Conservation (phyloP, 2,329 filamentous ascomycete genomes). For the Pseudocercospora eumusae region DNA sequence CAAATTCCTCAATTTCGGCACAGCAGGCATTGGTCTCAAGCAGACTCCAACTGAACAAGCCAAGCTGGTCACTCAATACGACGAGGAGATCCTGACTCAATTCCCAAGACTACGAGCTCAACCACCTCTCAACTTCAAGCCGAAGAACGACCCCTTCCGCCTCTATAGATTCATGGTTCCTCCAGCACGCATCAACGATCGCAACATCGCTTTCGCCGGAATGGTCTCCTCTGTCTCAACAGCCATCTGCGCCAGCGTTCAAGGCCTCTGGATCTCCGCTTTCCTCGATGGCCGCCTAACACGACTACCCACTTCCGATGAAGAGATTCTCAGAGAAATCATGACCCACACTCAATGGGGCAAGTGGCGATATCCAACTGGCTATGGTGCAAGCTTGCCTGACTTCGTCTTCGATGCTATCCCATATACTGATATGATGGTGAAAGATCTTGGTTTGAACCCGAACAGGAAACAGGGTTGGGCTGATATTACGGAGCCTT, state of each 20-base stretch:
- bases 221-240: conserved; percentile 44
- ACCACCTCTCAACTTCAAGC: conserved; percentile 30
- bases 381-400: conserved; percentile 62
- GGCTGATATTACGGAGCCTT: conserved; percentile 58
- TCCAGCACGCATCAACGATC: conserved; percentile 36
- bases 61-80: conserved; percentile 46
- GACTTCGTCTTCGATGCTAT: conserved; percentile 77
- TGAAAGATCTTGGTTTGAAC: conserved; percentile 65
- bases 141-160: conserved; percentile 36
- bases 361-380: conserved; percentile 67
- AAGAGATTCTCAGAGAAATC: conserved; percentile 47
- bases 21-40: conserved; percentile 33
- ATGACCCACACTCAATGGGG: conserved; percentile 69
- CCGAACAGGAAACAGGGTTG: conserved; percentile 56
- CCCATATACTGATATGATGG: conserved; percentile 70
- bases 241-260: conserved; percentile 42
- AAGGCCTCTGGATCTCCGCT: conserved; percentile 56
- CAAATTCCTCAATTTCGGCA: conserved; percentile 55
- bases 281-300: conserved; percentile 60
- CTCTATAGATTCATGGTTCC: conserved; percentile 51
- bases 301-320: conserved; percentile 33
- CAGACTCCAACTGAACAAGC: conserved; percentile 39
- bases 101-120: conserved; percentile 56
- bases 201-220: conserved; percentile 47
- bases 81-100: conserved; percentile 54